Evolutionary conservation across 2,329 filamentous ascomycete genomes (phyloP), one percentile per base, ranked within the genome.

Genomic region (Setomelanomma holmii): DNA sequence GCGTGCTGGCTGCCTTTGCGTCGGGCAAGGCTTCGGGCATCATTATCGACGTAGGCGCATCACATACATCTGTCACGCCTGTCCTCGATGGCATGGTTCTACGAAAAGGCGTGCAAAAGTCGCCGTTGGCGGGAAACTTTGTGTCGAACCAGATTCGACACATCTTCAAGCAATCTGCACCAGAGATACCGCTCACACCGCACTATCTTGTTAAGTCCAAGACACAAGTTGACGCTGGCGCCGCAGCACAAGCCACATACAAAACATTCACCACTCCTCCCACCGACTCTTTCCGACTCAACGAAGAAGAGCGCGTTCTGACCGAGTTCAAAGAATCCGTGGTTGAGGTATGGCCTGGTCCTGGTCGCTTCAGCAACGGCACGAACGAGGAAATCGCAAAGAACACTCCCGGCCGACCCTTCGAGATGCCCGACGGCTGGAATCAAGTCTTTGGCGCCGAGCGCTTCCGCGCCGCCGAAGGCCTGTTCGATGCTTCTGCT

Each of bases 281-380:
- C 0, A 78, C 80, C 63, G 82, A 85, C 22, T 92, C 90, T 1
- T 98, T 93, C 83, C 87, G 89, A 53, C 80, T 82, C 16, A 88
- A 93, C 60, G 88, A 98, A 76, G 93, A 99, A 79, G 95, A 98
- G 75, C 90, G 93, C 46, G 88, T 96, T 36, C 79, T 99, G 51
- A 92, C 91, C 33, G 92, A 97, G 73, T 99, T 96, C 84, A 99
- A 99, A 79, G 96, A 99, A 78, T 96, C 90, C 16, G 91, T 97
- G 14, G 92, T 98, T 22, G 92, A 97, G 77, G 87, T 93, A 12
- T 99, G 95, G 93, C 85, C 86, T 21, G 91, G 91, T 0, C 90
- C 90, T 0, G 88, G 88, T 53, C 84, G 86, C 55, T 86, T 91
- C 66, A 74, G 74, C 69, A 63, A 67, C 49, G 69, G 71, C 21